phyloP scores from a whole-genome alignment of 768 basidiomycete genomes.

The Panaeolus cyanescens region DNA sequence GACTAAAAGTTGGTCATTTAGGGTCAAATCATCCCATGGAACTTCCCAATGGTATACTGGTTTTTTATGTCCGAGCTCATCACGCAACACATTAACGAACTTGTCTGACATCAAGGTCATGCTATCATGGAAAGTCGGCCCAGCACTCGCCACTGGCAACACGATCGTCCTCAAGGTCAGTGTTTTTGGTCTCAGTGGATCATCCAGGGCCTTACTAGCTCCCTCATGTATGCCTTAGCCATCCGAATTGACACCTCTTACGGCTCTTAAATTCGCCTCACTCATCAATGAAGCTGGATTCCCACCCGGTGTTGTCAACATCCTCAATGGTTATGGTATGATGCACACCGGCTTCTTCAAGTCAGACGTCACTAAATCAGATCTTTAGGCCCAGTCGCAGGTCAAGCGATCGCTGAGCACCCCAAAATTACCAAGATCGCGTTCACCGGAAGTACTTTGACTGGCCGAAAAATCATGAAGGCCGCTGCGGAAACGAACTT shows the following conservation, averaged over 20 bases:
- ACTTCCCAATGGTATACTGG: slow-evolving; percentile 4
- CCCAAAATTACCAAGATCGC: slow-evolving; percentile 69
- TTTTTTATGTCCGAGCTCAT: not conserved
- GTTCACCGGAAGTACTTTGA: slow-evolving; percentile 77
- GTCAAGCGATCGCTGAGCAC: slow-evolving; percentile 68
- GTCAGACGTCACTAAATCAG: not conserved
- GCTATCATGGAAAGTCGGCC: slow-evolving; percentile 69
- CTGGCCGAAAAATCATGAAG: slow-evolving; percentile 71
- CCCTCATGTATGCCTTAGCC: slow-evolving; percentile 35
- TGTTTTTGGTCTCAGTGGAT: no score
- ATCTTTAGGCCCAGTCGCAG: slow-evolving; percentile 47
- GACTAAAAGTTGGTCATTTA: slow-evolving; percentile 3
- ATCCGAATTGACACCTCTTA: slow-evolving; percentile 73
- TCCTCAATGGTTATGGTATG: slow-evolving; percentile 65
- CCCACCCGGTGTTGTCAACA: slow-evolving; percentile 75
- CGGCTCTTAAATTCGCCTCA: slow-evolving; percentile 51
- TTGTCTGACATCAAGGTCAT: slow-evolving; percentile 44
- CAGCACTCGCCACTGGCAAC: slow-evolving; percentile 80
- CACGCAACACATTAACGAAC: not conserved
- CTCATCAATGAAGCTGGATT: slow-evolving; percentile 72
- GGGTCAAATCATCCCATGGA: slow-evolving; percentile 58
- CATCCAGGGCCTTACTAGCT: not conserved
- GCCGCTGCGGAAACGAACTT: slow-evolving; percentile 73
- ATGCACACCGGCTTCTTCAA: not conserved
- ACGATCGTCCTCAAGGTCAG: slow-evolving; percentile 62